phyloP scores from a whole-genome alignment of 208 protist species.

The Leishmania braziliensis region DNA sequence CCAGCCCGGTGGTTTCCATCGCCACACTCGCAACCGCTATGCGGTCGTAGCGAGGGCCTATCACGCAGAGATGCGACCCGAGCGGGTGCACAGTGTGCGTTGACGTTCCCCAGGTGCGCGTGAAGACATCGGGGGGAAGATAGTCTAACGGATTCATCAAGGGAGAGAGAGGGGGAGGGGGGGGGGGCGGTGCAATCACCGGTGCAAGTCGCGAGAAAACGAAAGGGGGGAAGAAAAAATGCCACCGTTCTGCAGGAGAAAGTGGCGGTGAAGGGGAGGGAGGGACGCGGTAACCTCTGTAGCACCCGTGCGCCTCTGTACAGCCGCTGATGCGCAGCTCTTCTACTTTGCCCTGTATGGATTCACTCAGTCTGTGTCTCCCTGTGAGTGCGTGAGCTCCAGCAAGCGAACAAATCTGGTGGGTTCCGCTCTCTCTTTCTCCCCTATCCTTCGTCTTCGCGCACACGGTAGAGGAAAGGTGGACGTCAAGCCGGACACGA shows the following conservation, averaged over 20 bases:
- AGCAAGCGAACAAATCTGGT: not conserved
- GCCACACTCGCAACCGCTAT: not conserved
- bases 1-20: not conserved
- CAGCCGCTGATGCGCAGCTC: not conserved
- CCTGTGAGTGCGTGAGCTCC: not conserved
- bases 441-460: not conserved
- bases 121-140: slow-evolving; percentile 11
- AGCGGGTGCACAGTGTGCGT: not conserved
- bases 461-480: not conserved
- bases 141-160: slow-evolving; percentile 30
- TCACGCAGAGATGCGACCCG: slow-evolving; percentile 19
- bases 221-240: not conserved
- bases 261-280: not conserved
- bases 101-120: slow-evolving; percentile 16
- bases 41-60: slow-evolving; percentile 9
- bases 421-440: not conserved
- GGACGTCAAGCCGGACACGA: not conserved
- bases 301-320: not conserved
- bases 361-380: not conserved
- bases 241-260: not conserved
- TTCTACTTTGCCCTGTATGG: not conserved
- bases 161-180: not conserved
- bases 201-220: not conserved
- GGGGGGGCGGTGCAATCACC: not conserved
- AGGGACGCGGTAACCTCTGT: not conserved